These are phyloP conservation scores for Cladosporium sp. DNA, from an alignment of 2,329 filamentous ascomycete species.

Conservation along the genomic window DNA sequence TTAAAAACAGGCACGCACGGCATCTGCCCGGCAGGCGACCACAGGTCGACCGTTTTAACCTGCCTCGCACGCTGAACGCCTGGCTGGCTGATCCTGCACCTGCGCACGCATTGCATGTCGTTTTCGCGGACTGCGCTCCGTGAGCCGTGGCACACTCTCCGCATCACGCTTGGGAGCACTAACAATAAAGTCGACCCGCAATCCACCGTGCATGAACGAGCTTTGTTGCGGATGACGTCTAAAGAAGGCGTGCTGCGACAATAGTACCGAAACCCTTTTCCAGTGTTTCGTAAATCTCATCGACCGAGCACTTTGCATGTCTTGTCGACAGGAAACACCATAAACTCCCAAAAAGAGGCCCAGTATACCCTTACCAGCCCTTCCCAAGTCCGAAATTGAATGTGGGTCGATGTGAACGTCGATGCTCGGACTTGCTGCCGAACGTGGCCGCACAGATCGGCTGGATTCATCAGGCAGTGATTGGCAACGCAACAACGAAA, in stretches of 20 bases:
- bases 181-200: conserved; percentile 5
- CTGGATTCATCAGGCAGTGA: neutral
- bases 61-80: neutral
- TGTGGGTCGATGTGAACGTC: neutral
- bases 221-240: neutral
- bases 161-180: conserved; percentile 4
- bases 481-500: neutral
- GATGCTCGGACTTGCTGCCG: conserved; percentile 2
- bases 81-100: neutral
- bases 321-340: neutral
- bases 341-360: neutral
- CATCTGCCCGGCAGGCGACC: neutral
- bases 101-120: neutral
- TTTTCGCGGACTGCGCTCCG: neutral
- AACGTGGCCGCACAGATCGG: conserved; percentile 14
- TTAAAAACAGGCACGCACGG: neutral
- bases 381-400: neutral
- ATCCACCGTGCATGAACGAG: conserved; percentile 1
- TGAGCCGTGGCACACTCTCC: neutral
- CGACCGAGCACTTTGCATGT: neutral
- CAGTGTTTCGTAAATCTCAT: neutral
- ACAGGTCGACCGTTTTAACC: neutral
- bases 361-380: neutral
- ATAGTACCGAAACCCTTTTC: neutral
- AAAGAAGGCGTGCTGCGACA: neutral